Percentiles rank a stretch among this genome's conserved stretches.
These are phyloP conservation scores for Neurospora terricola DNA, from an alignment of 495 filamentous ascomycete species.

Conservation along the genomic window DNA sequence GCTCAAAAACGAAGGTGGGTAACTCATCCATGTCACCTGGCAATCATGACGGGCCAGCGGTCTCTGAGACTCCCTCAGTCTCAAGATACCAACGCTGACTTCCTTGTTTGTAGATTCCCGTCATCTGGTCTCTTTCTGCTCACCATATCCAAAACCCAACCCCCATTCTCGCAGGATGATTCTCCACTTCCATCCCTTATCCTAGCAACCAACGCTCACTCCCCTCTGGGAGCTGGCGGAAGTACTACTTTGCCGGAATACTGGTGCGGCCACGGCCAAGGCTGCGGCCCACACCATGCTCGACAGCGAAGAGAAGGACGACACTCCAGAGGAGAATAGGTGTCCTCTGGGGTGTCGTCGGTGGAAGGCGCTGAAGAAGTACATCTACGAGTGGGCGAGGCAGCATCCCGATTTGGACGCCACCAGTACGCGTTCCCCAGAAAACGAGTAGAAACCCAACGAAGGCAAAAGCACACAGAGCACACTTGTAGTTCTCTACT, in stretches of 20 bases:
- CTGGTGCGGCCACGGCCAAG: not conserved
- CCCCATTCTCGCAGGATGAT: too few relatives aligned
- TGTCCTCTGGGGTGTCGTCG: conserved; percentile 46
- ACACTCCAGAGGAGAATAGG: not conserved
- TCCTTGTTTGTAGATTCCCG: too few relatives aligned
- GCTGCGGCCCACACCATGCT: conserved; percentile 25
- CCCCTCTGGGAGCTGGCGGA: not conserved
- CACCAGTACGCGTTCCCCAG: not conserved
- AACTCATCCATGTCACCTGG: not conserved
- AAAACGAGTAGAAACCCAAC: too few relatives aligned
- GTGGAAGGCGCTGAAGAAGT: conserved; percentile 53
- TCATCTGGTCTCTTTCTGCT: not conserved
- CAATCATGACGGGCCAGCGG: not conserved
- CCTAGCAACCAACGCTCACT: not conserved
- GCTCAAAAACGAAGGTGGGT: not conserved
- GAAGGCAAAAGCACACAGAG: too few relatives aligned
- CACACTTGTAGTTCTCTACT: conserved; percentile 49
- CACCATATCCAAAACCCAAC: not conserved
- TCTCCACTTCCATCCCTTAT: not conserved
- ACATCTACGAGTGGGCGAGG: conserved; percentile 75
- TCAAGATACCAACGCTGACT: not conserved
- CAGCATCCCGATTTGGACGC: conserved; percentile 58
- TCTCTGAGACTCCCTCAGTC: not conserved
- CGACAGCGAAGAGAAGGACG: conserved; percentile 3
- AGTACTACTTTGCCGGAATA: not conserved